Evolutionary conservation across 176 grass and related monocot species (phyloP), one percentile per base, ranked within the genome.

Genomic region (Musa beccarii): DNA sequence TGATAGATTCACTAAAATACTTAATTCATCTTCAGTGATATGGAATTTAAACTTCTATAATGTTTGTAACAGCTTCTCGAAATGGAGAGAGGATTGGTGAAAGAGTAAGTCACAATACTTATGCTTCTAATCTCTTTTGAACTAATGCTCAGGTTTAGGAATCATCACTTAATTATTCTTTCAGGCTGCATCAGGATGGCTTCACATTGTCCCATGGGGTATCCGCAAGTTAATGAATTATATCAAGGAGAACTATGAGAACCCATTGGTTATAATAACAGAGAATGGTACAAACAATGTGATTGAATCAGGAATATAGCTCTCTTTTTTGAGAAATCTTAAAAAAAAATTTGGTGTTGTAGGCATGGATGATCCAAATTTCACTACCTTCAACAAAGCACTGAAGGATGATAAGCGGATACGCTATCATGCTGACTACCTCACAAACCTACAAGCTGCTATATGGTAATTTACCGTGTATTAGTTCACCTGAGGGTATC

Each of bases 171-270:
- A 19, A 12, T 50, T 13, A 2, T 51, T 51, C 59, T 73, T 87
- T 66, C 73, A 94, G 90, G 88, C 86, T 76, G 90, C 86, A 34
- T 99, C 95, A 65, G 68, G 68, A 49, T 98, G 95, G 95, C 77
- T 94, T 63, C 95, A 91, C 80, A 88, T 94, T 84, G 90, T 98
- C 66, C 94, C 90, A 10, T 93, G 90, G 88, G 90, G 90, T 59
- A 84, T 93, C 76, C 68, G 79, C 34, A 98, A 93, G 23, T 73
- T 98, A 78, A 82, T 91, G 86, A 93, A 84, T 76, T 53, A 93
- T 80, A 72, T 99, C 23, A 99, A 98, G 76, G 88, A 99, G 10
- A 92, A 91, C 56, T 94, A 94, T 24, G 89, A 87, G 54, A 94
- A 89, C 59, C 95, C 90, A 0, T 80, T 82, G 10, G 80, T 91